A percentile compares a stretch with the other conserved stretches of the same genome.
These are phyloP conservation scores for Patellaria atrata DNA, from an alignment of 495 filamentous ascomycete species.

Conservation along the genomic window DNA sequence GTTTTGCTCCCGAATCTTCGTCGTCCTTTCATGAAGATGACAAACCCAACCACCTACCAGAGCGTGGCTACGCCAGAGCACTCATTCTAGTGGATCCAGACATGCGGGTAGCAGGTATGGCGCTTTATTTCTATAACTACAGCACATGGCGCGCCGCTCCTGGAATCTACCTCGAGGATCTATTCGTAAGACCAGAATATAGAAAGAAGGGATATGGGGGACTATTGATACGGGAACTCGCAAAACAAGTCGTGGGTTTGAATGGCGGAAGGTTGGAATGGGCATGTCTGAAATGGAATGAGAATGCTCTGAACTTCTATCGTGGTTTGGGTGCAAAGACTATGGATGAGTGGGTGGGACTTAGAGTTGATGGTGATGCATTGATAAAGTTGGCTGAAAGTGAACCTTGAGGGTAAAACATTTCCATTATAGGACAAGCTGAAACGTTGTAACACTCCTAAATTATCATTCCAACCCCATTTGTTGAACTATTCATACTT, in stretches of 20 bases:
- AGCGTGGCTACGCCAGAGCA: conserved; percentile 30
- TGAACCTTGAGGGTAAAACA: no score
- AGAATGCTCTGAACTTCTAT: conserved; percentile 81
- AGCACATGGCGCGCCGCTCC: conserved; percentile 75
- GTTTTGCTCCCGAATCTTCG: conserved; percentile 38
- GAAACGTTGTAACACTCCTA: no score
- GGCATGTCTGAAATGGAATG: conserved; percentile 87
- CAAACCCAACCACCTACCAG: no score
- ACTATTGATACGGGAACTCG: conserved; percentile 57
- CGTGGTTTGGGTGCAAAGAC: conserved; percentile 60
- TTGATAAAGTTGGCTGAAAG: conserved; percentile 28
- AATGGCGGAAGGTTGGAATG: conserved; percentile 72
- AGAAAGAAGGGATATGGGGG: conserved; percentile 69
- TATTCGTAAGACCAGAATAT: conserved; percentile 61
- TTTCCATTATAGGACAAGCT: no score
- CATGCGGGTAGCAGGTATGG: conserved; percentile 38
- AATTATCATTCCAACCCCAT: no score
- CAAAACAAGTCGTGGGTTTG: conserved; percentile 56
- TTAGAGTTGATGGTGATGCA: conserved; percentile 70
- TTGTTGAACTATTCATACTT: no score
- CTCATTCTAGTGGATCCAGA: conserved; percentile 23
- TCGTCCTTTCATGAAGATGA: conserved; percentile 3
- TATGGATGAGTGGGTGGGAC: conserved; percentile 80
- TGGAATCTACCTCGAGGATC: conserved; percentile 88
- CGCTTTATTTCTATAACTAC: conserved; percentile 59